phyloP scores from a whole-genome alignment of 2,329 filamentous ascomycete genomes.

The Rhinocladiella mackenziei region DNA sequence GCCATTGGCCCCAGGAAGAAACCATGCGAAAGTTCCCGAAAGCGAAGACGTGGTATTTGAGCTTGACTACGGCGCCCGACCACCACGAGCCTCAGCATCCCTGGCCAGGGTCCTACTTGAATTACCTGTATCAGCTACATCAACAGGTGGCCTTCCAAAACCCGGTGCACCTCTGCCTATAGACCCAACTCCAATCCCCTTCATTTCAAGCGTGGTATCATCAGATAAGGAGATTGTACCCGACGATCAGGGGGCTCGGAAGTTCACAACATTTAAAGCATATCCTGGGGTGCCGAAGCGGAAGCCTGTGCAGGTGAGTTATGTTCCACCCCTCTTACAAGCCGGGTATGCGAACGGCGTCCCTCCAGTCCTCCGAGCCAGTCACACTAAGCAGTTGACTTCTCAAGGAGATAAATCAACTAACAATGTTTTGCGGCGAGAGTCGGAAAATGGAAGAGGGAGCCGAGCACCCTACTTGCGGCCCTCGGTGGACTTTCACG shows the following conservation, averaged over 20 bases:
- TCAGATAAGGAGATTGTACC: neutral
- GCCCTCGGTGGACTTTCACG: slow-evolving; percentile 19
- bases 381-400: slow-evolving; percentile 1
- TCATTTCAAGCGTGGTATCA: neutral
- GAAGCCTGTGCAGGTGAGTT: slow-evolving; percentile 6
- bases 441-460: too few species aligned
- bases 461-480: too few species aligned
- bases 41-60: too few species aligned
- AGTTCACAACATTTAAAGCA: slow-evolving; percentile 13
- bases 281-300: slow-evolving; percentile 7
- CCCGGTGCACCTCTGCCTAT: neutral
- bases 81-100: neutral
- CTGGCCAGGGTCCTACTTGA: neutral
- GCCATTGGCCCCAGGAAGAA: neutral
- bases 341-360: slow-evolving; percentile 17
- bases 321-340: slow-evolving; percentile 16
- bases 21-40: neutral
- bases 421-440: neutral
- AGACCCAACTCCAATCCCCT: slow-evolving; percentile 5
- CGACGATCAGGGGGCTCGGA: neutral
- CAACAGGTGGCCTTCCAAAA: neutral
- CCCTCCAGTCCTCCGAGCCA: slow-evolving; percentile 10
- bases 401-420: neutral
- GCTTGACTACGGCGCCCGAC: too few species aligned
- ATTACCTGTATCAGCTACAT: neutral